phyloP scores from a whole-genome alignment of 192 early-diverging fungal species.

The Podila clonocystis region DNA sequence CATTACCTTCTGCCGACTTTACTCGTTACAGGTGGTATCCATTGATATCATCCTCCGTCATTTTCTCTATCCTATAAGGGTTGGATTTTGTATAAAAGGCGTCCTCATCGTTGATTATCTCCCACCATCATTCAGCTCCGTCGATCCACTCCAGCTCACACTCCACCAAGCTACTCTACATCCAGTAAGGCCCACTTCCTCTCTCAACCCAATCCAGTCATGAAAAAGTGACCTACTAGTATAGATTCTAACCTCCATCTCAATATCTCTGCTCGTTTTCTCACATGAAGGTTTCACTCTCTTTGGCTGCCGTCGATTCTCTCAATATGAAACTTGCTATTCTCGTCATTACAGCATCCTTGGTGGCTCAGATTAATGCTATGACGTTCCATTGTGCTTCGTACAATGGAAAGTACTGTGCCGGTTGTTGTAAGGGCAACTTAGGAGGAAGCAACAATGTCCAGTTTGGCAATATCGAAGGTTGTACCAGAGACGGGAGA shows the following conservation, averaged over 20 bases:
- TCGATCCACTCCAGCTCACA: too few relatives aligned
- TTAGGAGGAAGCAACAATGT: constrained; percentile 12
- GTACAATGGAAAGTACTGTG: constrained; percentile 8
- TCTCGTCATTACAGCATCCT: background rate
- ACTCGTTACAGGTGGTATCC: too few relatives aligned
- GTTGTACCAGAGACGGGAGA: constrained; percentile 2
- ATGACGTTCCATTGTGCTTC: constrained; percentile 11
- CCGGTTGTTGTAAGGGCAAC: background rate
- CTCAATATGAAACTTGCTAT: constrained; percentile 7
- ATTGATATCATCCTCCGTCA: background rate
- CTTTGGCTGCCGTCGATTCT: background rate
- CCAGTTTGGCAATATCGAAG: constrained; percentile 5
- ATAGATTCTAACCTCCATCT: constrained; percentile 1
- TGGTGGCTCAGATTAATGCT: constrained; percentile 3
- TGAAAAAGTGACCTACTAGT: constrained; percentile 4
- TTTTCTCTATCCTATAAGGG: constrained; percentile 1
- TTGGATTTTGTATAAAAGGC: constrained; percentile 7
- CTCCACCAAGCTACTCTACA: constrained; percentile 3
- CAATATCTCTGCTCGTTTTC: constrained; percentile 4
- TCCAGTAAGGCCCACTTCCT: background rate
- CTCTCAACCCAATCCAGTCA: constrained; percentile 1
- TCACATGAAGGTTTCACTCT: background rate
- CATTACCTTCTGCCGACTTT: too few relatives aligned
- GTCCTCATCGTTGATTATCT: background rate
- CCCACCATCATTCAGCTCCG: background rate